Conservation (phyloP, 371 early-diverging fungal genomes). For the Funneliformis caledonium region DNA sequence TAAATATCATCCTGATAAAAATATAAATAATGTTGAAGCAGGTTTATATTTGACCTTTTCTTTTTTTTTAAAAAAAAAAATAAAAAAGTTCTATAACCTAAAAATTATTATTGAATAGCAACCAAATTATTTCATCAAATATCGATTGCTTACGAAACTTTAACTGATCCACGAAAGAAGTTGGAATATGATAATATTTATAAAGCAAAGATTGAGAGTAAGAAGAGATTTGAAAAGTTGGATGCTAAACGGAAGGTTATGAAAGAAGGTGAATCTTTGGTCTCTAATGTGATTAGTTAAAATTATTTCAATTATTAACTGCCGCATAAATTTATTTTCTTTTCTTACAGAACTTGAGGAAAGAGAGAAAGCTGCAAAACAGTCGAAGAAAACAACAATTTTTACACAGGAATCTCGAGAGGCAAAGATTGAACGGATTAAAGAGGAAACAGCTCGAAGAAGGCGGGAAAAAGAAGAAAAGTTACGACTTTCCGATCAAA, state of each 20-base stretch:
- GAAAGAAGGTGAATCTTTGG: slow-evolving; percentile 37
- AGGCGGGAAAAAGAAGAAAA: slow-evolving; percentile 23
- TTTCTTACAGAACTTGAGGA: slow-evolving; percentile 31
- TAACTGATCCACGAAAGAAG: slow-evolving; percentile 87
- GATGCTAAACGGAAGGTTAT: slow-evolving; percentile 50
- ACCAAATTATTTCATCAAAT: slow-evolving; percentile 70
- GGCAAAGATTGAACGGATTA: slow-evolving; percentile 38
- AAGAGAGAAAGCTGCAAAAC: slow-evolving; percentile 24
- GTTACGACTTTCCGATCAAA: not conserved
- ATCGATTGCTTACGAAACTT: slow-evolving; percentile 93
- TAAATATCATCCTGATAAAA: slow-evolving; percentile 81
- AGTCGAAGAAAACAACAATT: not conserved
- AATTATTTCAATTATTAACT: not conserved
- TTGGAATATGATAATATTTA: slow-evolving; percentile 64
- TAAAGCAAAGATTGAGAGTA: slow-evolving; percentile 50
- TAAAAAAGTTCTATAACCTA: not conserved
- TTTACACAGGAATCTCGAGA: slow-evolving; percentile 19
- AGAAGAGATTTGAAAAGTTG: slow-evolving; percentile 54
- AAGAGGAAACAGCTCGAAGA: slow-evolving; percentile 29
- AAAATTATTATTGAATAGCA: not conserved
- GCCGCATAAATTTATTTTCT: not conserved
- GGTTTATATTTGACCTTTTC: slow-evolving; percentile 43
- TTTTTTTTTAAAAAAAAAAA: not conserved
- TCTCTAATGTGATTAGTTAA: not conserved
- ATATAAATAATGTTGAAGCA: slow-evolving; percentile 56